Evolutionary conservation across 495 filamentous ascomycete genomes (phyloP).

Genomic region (Xylona heveae): DNA sequence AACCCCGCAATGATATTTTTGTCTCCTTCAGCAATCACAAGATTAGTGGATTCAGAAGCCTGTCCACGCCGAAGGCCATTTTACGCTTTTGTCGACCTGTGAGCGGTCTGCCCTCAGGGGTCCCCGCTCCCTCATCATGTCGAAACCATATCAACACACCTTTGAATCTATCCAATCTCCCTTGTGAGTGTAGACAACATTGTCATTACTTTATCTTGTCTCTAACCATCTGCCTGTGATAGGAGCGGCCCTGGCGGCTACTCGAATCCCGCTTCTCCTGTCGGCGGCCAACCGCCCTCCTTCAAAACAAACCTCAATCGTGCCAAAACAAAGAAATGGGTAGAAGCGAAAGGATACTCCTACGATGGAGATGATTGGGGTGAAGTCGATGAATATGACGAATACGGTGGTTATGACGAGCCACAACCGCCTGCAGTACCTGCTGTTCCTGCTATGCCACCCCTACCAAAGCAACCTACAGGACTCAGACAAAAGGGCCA

Average conservation of each 20-base stretch:
- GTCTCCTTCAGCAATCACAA: too few relatives aligned
- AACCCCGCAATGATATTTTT: too few relatives aligned
- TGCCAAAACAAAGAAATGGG: conserved; percentile 85
- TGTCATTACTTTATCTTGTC: neutral
- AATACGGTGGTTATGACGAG: conserved; percentile 23
- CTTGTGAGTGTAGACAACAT: conserved; percentile 9
- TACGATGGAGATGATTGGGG: conserved; percentile 96
- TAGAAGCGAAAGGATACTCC: conserved; percentile 64
- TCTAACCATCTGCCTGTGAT: conserved; percentile 10
- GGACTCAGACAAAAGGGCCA: conserved; percentile 19
- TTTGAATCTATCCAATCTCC: conserved; percentile 11
- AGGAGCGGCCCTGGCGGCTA: conserved; percentile 9
- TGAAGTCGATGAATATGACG: conserved; percentile 53
- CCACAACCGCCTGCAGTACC: conserved; percentile 22
- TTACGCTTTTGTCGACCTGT: too few relatives aligned
- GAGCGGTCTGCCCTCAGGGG: too few relatives aligned
- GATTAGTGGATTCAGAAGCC: too few relatives aligned
- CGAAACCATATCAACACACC: conserved; percentile 13
- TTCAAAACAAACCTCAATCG: conserved; percentile 73
- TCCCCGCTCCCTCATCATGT: too few relatives aligned
- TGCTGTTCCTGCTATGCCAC: too few relatives aligned
- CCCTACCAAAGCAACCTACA: too few relatives aligned
- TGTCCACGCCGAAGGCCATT: too few relatives aligned
- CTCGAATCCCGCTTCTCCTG: conserved; percentile 7
- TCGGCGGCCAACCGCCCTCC: conserved; percentile 24